Conservation (phyloP, 2,329 filamentous ascomycete genomes). For the Neofusicoccum ribis region DNA sequence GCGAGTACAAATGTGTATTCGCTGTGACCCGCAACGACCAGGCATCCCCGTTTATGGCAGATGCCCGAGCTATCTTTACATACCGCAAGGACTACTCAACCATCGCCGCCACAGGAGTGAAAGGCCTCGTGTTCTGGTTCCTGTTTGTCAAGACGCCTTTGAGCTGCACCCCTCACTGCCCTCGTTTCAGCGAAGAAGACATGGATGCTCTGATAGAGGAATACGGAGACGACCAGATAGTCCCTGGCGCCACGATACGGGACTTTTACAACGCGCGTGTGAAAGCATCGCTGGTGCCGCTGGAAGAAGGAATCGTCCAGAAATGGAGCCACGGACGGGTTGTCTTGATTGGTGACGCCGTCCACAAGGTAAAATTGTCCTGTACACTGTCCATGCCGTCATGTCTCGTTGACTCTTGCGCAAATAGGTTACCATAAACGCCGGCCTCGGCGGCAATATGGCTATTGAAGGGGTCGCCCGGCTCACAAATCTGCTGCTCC, state of each 20-base stretch:
- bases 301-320: neutral
- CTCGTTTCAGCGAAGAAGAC: conserved; percentile 30
- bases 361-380: neutral
- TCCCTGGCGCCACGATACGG: conserved; percentile 32
- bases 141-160: conserved; percentile 26
- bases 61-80: neutral
- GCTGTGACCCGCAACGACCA: neutral
- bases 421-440: conserved; percentile 3
- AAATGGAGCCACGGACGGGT: neutral
- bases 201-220: conserved; percentile 28
- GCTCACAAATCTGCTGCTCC: neutral
- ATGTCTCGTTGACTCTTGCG: neutral
- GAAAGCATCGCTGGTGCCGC: neutral
- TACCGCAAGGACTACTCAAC: neutral
- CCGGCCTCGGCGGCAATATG: conserved; percentile 5
- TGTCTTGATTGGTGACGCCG: neutral
- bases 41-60: neutral
- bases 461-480: neutral
- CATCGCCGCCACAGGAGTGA: conserved; percentile 23
- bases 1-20: neutral
- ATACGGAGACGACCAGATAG: conserved; percentile 30
- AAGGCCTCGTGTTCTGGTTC: conserved; percentile 27
- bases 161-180: conserved; percentile 25
- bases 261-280: conserved; percentile 35
- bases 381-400: neutral